Evolutionary conservation across 2,329 filamentous ascomycete genomes (phyloP), one percentile per base, ranked within the genome.

Genomic region (Ophiostoma triangulosporum): DNA sequence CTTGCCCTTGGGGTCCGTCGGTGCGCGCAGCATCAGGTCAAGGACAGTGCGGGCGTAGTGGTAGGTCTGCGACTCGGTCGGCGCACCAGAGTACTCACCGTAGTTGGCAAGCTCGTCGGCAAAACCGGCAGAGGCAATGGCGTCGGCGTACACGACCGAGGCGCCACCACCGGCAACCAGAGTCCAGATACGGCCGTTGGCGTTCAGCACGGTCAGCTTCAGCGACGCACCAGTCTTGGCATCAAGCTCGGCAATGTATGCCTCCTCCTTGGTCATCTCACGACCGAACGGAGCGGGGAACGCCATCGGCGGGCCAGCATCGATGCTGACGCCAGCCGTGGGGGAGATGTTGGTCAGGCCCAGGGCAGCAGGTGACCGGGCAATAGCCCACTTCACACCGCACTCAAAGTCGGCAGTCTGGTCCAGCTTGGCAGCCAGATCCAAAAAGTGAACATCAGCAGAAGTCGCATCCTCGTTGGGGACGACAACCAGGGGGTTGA

Each of bases 361-460:
- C 59, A 98, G 82, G 65, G 89, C 89, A 62, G 84, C 81, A 57
- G 91, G 87, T 60, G 88, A 89, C 65, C 93, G 87, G 59, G 93
- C 93, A 73, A 97, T 83, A 61, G 93, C 93, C 93, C 93, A 98
- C 76, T 98, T 98, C 62, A 88, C 88, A 77, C 93, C 93, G 66
- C 93, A 98, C 77, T 98, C 93, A 67, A 97, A 97, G 74, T 98
- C 93, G 63, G 93, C 93, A 59, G 93, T 98, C 77, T 98, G 93
- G 70, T 98, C 93, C 59, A 98, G 78, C 83, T 98, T 98, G 69
- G 93, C 93, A 64, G 93, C 93, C 68, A 98, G 79, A 76, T 98
- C 93, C 63, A 98, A 82, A 83, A 98, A 98, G 81, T 96, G 81
- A 53, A 98, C 93, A 40, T 89, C 85, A 55, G 93, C 93, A 56